These are phyloP conservation scores for Ogataea ramenticola DNA, from an alignment of 805 yeast genomes.

Conservation along the genomic window DNA sequence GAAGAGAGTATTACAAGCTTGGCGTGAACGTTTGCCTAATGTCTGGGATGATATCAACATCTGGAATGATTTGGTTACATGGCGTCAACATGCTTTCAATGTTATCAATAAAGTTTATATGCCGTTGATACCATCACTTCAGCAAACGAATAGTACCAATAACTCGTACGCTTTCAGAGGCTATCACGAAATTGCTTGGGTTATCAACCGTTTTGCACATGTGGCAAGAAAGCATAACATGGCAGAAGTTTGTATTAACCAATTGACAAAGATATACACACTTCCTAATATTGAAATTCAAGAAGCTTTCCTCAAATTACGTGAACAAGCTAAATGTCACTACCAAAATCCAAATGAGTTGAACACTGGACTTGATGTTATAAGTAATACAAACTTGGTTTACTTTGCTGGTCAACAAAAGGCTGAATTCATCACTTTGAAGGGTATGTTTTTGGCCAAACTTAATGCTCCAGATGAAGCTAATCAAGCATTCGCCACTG, in stretches of 20 bases:
- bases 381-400: conserved; percentile 90
- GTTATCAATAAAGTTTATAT: conserved; percentile 91
- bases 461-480: conserved; percentile 90
- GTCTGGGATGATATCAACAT: conserved; percentile 95
- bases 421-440: conserved; percentile 94
- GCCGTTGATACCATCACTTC: conserved; percentile 84
- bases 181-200: conserved; percentile 98
- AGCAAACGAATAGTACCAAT: conserved; percentile 63
- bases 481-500: conserved; percentile 95
- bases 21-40: conserved; percentile 97
- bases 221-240: conserved; percentile 95
- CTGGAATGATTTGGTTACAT: conserved; percentile 96
- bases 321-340: conserved; percentile 97
- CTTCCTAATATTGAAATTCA: conserved; percentile 97
- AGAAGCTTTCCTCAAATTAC: conserved; percentile 89
- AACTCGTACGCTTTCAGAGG: conserved; percentile 96
- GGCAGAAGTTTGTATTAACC: conserved; percentile 94
- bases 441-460: conserved; percentile 96
- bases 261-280: conserved; percentile 87
- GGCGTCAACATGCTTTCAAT: conserved; percentile 98
- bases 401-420: conserved; percentile 97
- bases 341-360: conserved; percentile 86
- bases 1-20: conserved; percentile 89
- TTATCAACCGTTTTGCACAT: conserved; percentile 94
- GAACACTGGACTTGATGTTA: conserved; percentile 93